Base-by-base conservation (phyloP, 345 rosid genomes). In the Eucalyptus tenuipes region DNA sequence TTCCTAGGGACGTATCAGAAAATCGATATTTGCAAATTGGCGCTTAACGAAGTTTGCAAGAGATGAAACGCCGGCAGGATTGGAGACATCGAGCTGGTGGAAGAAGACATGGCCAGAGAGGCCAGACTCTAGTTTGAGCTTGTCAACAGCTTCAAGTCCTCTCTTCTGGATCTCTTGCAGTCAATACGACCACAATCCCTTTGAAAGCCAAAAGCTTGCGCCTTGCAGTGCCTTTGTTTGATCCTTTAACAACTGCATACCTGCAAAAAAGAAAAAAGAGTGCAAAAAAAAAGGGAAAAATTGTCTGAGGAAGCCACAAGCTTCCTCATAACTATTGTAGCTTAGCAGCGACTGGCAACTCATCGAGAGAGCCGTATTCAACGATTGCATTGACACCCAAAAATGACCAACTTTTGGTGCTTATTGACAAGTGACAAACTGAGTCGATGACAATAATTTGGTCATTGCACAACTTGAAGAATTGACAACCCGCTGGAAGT, bases 1-100 rank as follows among this genome's bases (percentile, higher is more conserved):
- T 29, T 40, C 15, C 14, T 31, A 31, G 22, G 40, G 40, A 15
- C 40, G 29, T 89, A 90, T 93, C 93, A 93, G 88, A 59, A 94
- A 90, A 85, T 94, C 93, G 47, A 93, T 91, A 85, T 88, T 92
- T 31, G 91, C 93, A 48, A 88, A 91, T 24, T 88, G 86, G 42
- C 24, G 87, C 81, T 85, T 88, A 88, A 93, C 47, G 47, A 93
- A 93, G 16, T 90, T 87, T 5, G 87, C 91, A n/a, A 94, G 89
- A 52, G 88, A 42, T 10, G 92, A 84, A 45, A 90, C 85, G 42
- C 89, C 89, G 14, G 55, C 42, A 13, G 92, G 89, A 17, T 92
- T 90, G 2, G 85, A 24, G 20, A 92, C 93, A 87, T 93, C 93
- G 80, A 93, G 93, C 81, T 90, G 91, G 86, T 91, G 93, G 53